Percentiles rank a stretch among this genome's conserved stretches.
Conservation (phyloP, 805 yeast genomes). For the Komagataella mondaviorum region DNA sequence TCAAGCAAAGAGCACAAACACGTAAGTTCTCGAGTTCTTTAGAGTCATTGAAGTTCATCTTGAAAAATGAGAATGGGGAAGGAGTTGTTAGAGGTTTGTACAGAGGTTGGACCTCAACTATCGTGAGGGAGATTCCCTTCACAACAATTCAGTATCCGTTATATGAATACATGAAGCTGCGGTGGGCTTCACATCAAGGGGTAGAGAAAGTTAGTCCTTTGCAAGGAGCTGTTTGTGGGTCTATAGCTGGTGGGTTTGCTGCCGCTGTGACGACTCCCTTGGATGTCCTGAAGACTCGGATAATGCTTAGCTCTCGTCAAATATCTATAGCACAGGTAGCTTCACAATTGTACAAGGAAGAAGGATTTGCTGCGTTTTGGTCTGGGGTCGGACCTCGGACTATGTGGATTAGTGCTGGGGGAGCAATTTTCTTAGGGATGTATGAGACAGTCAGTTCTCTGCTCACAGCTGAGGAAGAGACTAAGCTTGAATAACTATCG, state of each 20-base stretch:
- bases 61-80: slow-evolving; percentile 59
- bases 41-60: slow-evolving; percentile 49
- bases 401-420: slow-evolving; percentile 96
- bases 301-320: slow-evolving; percentile 57
- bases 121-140: slow-evolving; percentile 92
- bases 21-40: slow-evolving; percentile 41
- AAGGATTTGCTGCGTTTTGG: slow-evolving; percentile 61
- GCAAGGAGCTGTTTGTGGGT: slow-evolving; percentile 78
- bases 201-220: slow-evolving; percentile 37
- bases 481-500: neutral
- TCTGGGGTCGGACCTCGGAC: slow-evolving; percentile 93
- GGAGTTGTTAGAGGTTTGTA: slow-evolving; percentile 70
- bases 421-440: slow-evolving; percentile 91
- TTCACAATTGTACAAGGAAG: slow-evolving; percentile 43
- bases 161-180: slow-evolving; percentile 67
- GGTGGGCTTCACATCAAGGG: slow-evolving; percentile 32
- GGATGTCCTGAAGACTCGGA: slow-evolving; percentile 69
- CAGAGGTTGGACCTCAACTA: slow-evolving; percentile 88
- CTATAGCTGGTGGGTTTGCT: slow-evolving; percentile 70
- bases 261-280: slow-evolving; percentile 75
- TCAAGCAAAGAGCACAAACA: slow-evolving; percentile 90
- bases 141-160: slow-evolving; percentile 93
- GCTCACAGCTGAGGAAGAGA: neutral
- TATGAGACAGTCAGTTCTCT: slow-evolving; percentile 58
- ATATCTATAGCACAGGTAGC: slow-evolving; percentile 35